Conservation (phyloP, 2,329 filamentous ascomycete genomes). For the Monilinia fructicola region DNA sequence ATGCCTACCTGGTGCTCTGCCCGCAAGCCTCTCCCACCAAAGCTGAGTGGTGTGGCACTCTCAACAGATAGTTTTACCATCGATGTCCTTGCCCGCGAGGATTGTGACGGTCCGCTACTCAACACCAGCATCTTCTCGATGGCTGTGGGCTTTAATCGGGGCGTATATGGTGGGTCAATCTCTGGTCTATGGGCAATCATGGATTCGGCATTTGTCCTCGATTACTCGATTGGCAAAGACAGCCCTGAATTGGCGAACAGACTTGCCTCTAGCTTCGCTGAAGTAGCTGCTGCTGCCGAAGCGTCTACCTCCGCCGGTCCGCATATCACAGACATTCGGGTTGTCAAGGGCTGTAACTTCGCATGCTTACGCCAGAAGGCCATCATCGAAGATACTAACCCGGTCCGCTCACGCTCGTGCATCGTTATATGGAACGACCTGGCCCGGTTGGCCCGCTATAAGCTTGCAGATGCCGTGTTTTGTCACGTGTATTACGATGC, state of each 20-base stretch:
- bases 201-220: constrained; percentile 3
- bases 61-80: background rate
- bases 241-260: background rate
- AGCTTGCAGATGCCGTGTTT: constrained; percentile 6
- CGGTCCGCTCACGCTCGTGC: background rate
- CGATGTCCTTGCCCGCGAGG: background rate
- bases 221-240: constrained; percentile 17
- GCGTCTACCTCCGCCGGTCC: background rate
- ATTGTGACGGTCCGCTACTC: constrained; percentile 1
- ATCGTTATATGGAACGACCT: constrained; percentile 3
- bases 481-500: constrained; percentile 14
- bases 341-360: constrained; percentile 14
- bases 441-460: constrained; percentile 7
- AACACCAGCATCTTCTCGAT: constrained; percentile 11
- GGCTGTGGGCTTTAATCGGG: background rate
- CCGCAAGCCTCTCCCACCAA: constrained; percentile 6
- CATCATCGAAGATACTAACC: background rate
- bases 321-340: constrained; percentile 11
- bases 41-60: constrained; percentile 2
- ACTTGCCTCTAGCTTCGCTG: background rate
- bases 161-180: constrained; percentile 2
- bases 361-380: constrained; percentile 16
- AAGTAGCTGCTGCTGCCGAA: constrained; percentile 8
- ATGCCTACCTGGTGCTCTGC: constrained; percentile 5
- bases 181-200: constrained; percentile 4